A percentile compares a stretch with the other conserved stretches of the same genome.
These are phyloP conservation scores for Penicillium bialowiezense DNA, from an alignment of 495 filamentous ascomycete species.

Conservation along the genomic window DNA sequence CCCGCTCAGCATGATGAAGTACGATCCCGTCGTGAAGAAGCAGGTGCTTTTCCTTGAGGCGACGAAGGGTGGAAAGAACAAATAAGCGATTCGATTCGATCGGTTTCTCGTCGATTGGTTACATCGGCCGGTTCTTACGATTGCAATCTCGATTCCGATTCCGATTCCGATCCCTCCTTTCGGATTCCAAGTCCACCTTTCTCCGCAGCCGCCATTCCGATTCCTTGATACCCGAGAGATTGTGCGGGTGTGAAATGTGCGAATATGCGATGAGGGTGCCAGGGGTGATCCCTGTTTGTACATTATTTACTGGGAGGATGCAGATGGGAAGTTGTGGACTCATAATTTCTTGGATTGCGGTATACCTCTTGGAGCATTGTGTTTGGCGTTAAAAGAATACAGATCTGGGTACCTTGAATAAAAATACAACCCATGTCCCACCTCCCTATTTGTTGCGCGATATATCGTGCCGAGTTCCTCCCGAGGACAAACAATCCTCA, in stretches of 20 bases:
- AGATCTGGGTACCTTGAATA: constrained; percentile 25
- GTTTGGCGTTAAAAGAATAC: constrained; percentile 25
- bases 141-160: background rate
- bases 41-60: constrained; percentile 91
- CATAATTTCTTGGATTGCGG: constrained; percentile 8
- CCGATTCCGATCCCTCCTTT: background rate
- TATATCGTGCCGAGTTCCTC: background rate
- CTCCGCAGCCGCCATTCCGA: background rate
- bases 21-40: constrained; percentile 96
- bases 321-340: background rate
- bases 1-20: constrained; percentile 96
- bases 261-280: constrained; percentile 1
- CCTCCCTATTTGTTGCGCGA: background rate
- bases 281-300: constrained; percentile 16
- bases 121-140: background rate
- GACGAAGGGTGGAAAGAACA: constrained; percentile 60
- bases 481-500: background rate
- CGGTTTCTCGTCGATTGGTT: background rate
- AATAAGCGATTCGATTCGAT: constrained; percentile 16
- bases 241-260: background rate
- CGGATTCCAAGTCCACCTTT: background rate
- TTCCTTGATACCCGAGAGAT: background rate
- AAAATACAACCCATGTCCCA: constrained; percentile 22
- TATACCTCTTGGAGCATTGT: constrained; percentile 26
- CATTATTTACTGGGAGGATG: constrained; percentile 22